A percentile compares a stretch with the other conserved stretches of the same genome.
These are phyloP conservation scores for Podospora pseudocomata DNA, from an alignment of 495 filamentous ascomycete species.

Conservation along the genomic window DNA sequence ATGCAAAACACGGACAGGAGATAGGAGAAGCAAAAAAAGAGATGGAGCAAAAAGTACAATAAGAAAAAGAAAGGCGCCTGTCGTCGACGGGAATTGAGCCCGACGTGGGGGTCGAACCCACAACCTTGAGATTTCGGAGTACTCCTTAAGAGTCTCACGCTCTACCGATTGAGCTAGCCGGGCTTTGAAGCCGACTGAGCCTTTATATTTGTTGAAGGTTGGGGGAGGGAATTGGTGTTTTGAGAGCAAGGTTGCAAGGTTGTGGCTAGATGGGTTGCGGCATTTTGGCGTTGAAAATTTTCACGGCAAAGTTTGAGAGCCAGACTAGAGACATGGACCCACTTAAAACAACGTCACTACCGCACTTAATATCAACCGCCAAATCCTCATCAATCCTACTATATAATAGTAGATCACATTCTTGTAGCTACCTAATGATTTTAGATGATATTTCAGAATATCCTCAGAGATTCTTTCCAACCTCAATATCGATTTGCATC, in stretches of 20 bases:
- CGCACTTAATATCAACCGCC: not conserved
- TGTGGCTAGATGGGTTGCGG: not conserved
- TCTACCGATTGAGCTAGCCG: slow-evolving; percentile 76
- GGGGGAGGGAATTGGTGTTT: not conserved
- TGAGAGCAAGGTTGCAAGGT: not conserved
- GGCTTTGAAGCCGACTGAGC: slow-evolving; percentile 15
- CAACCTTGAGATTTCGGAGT: slow-evolving; percentile 10
- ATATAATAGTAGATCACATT: no score
- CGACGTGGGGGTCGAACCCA: slow-evolving; percentile 11
- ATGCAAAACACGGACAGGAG: not conserved
- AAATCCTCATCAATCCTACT: no score
- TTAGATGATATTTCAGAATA: no score
- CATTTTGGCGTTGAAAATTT: slow-evolving; percentile 4
- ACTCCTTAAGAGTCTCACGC: slow-evolving; percentile 64
- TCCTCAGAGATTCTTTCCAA: no score
- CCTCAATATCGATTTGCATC: no score
- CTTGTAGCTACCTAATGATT: no score
- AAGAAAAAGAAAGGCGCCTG: slow-evolving; percentile 2
- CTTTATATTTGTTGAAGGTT: not conserved
- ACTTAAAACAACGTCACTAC: not conserved
- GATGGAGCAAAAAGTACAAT: not conserved
- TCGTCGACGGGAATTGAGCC: slow-evolving; percentile 11
- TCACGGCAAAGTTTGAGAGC: not conserved
- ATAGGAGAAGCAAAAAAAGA: not conserved
- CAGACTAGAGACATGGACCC: not conserved